Conservation (phyloP, 2,329 filamentous ascomycete species). For the Purpureocillium takamizusanense region DNA sequence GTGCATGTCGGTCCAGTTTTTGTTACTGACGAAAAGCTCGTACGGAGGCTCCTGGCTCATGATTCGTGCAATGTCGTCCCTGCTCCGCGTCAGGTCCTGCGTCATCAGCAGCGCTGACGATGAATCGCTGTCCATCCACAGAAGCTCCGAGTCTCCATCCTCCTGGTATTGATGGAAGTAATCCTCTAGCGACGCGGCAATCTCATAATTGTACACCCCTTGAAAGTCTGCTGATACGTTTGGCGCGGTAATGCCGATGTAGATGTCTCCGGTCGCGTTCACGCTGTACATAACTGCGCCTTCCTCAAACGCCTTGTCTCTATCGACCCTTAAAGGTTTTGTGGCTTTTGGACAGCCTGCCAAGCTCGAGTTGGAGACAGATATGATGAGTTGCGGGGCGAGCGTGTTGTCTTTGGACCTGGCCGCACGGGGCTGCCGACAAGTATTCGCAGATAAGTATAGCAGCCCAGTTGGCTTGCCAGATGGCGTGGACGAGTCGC, state of each 20-base stretch:
- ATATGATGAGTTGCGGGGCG: slow-evolving; percentile 69
- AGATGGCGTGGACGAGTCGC: neutral
- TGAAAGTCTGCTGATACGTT: slow-evolving; percentile 49
- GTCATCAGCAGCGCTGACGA: slow-evolving; percentile 72
- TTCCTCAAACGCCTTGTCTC: slow-evolving; percentile 43
- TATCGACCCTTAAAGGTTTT: slow-evolving; percentile 10
- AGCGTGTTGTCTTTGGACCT: slow-evolving; percentile 2
- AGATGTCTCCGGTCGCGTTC: slow-evolving; percentile 58
- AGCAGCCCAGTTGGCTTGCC: slow-evolving; percentile 34
- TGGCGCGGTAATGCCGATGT: slow-evolving; percentile 67
- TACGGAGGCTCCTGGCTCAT: slow-evolving; percentile 53
- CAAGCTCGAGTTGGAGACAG: slow-evolving; percentile 51
- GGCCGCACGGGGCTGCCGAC: slow-evolving; percentile 54
- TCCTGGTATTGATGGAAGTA: slow-evolving; percentile 59
- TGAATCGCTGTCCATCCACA: slow-evolving; percentile 79
- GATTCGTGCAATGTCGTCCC: slow-evolving; percentile 43
- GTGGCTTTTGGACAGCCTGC: slow-evolving; percentile 17
- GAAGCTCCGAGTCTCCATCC: slow-evolving; percentile 43
- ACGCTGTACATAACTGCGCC: slow-evolving; percentile 62
- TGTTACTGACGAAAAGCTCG: slow-evolving; percentile 65
- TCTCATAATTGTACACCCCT: slow-evolving; percentile 67
- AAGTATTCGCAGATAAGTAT: slow-evolving; percentile 82
- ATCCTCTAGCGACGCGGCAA: slow-evolving; percentile 73
- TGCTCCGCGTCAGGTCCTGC: slow-evolving; percentile 56
- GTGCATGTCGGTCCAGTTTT: slow-evolving; percentile 46